phyloP scores from a whole-genome alignment of 495 filamentous ascomycete species.

The Poronia punctata region DNA sequence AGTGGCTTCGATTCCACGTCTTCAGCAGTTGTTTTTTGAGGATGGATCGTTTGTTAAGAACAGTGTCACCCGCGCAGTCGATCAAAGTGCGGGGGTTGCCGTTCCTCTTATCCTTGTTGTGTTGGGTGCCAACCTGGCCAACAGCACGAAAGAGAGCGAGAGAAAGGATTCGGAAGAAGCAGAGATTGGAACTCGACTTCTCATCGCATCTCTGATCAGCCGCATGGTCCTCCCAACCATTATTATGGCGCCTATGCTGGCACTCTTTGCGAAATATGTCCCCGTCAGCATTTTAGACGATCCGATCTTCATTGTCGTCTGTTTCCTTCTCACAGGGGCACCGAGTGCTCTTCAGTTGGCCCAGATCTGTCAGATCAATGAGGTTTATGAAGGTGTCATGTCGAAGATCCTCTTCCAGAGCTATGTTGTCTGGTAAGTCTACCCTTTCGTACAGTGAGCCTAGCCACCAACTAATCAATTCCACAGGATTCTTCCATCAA shows the following conservation, averaged over 20 bases:
- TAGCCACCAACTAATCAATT: slow-evolving; percentile 18
- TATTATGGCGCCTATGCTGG: slow-evolving; percentile 89
- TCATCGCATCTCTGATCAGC: slow-evolving; percentile 76
- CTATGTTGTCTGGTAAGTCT: slow-evolving; percentile 84
- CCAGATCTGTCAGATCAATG: slow-evolving; percentile 98
- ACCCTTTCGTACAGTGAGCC: background rate
- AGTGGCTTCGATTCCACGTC: slow-evolving; percentile 78
- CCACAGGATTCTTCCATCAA: slow-evolving; percentile 84
- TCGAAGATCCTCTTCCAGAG: slow-evolving; percentile 90
- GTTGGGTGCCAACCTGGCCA: slow-evolving; percentile 83
- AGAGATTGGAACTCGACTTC: slow-evolving; percentile 61
- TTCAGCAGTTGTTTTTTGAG: slow-evolving; percentile 82
- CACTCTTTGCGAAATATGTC: slow-evolving; percentile 83
- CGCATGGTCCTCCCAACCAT: slow-evolving; percentile 90
- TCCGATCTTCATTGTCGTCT: slow-evolving; percentile 95
- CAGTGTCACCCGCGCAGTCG: slow-evolving; percentile 82
- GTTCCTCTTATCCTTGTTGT: slow-evolving; percentile 97
- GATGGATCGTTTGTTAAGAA: slow-evolving; percentile 87
- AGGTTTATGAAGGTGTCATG: slow-evolving; percentile 91
- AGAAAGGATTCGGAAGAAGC: slow-evolving; percentile 59
- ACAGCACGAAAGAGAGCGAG: slow-evolving; percentile 59
- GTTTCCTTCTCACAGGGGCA: slow-evolving; percentile 90
- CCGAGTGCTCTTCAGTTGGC: slow-evolving; percentile 92
- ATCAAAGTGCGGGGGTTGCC: slow-evolving; percentile 80
- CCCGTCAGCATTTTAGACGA: slow-evolving; percentile 93